Base-by-base conservation (phyloP, 225 moss, liverwort and hornwort species). In the Lunularia cruciata region DNA sequence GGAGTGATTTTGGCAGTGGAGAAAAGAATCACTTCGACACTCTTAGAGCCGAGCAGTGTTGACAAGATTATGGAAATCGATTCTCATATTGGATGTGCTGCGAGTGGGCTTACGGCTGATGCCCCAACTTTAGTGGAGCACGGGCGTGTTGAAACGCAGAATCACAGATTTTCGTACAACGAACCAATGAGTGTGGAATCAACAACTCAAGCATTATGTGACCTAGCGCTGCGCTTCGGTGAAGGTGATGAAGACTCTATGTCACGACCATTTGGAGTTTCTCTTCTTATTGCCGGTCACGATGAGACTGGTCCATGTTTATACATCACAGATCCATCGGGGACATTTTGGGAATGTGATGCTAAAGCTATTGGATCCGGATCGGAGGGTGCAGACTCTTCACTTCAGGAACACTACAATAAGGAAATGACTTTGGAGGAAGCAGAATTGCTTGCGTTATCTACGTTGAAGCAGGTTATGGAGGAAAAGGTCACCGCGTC, bases 11-110 rank as follows among this genome's bases (percentile, higher is more conserved):
- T 85, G 57, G 85, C 85, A 42, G 85, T 85, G 40, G 85, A 85
- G 65, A 85, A 85, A 73, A 75, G 85, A 70, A 76, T 85, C 47
- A 85, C 79, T 31, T 85, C 85, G 14, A 60, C 85, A 6, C 76
- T 85, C 12, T 73, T 85, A 35, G 95, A 95, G 34, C 92, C 95
- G n/a, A 84, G 69, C 69, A 95, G 95, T 71, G 86, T 95, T 57
- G 92, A 95, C 75, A 95, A 95, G 75, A 95, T 95, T 51, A 92
- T 95, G 92, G 90, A 90, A 76, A 92, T 92, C 6, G 95, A 95
- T 72, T 90, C 92, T 32, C 90, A 90, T 35, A 89, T 95, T 55
- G 95, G 88, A 32, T 95, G 95, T 72, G 95, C 95, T 3, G 88
- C 90, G 86, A 92, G 95, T 73, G 95, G 95, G 61, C 87, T 95